Percentiles rank a stretch among this genome's conserved stretches.
These are phyloP conservation scores for Fimicolochytrium jonesii DNA, from an alignment of 192 early-diverging fungal species.

Conservation along the genomic window DNA sequence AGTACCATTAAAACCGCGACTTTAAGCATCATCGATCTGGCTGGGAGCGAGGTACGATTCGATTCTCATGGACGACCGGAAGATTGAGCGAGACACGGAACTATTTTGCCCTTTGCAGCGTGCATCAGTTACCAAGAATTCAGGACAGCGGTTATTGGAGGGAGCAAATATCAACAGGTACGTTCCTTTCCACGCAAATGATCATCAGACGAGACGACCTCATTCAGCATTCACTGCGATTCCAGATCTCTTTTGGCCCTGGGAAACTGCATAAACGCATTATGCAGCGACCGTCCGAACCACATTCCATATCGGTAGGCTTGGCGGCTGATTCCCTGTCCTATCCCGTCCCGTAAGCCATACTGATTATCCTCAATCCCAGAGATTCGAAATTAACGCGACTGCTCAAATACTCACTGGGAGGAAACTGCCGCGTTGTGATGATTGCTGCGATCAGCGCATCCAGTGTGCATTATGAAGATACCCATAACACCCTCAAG, in stretches of 20 bases:
- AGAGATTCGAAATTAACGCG: conserved; percentile 75
- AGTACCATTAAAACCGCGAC: conserved; percentile 22
- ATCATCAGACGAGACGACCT: not conserved
- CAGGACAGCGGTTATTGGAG: conserved; percentile 60
- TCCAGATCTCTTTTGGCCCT: conserved; percentile 60
- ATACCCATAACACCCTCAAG: conserved; percentile 75
- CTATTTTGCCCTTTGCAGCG: conserved; percentile 16
- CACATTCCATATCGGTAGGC: conserved; percentile 56
- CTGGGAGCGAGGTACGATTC: conserved; percentile 72
- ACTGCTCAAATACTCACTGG: conserved; percentile 67
- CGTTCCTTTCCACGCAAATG: not conserved
- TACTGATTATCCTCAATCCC: too few relatives aligned
- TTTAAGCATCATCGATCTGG: conserved; percentile 73
- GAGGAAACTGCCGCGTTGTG: conserved; percentile 74
- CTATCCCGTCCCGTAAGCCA: too few relatives aligned
- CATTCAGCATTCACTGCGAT: not conserved
- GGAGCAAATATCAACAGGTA: conserved; percentile 74
- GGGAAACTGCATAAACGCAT: conserved; percentile 77
- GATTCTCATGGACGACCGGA: too few relatives aligned
- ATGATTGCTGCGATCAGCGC: conserved; percentile 79
- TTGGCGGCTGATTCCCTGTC: too few relatives aligned
- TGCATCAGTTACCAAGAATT: conserved; percentile 49
- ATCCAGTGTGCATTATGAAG: conserved; percentile 59
- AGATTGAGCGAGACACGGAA: too few relatives aligned
- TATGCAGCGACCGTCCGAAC: conserved; percentile 44